A percentile compares a stretch with the other conserved stretches of the same genome.
Conservation (phyloP, 2,329 filamentous ascomycete genomes). For the Aspergillus caelatus region DNA sequence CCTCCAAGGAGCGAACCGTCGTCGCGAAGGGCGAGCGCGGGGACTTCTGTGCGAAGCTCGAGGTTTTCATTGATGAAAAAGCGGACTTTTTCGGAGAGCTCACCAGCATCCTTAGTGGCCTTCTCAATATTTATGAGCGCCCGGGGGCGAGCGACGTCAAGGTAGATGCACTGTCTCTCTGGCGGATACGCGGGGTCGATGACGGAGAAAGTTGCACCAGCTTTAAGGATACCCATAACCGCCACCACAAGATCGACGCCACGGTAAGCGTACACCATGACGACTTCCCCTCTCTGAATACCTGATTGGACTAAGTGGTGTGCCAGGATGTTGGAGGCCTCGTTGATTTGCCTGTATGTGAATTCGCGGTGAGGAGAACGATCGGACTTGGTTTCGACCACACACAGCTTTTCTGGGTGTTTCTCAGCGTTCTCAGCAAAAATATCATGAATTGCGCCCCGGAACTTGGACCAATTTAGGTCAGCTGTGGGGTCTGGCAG, state of each 20-base stretch:
- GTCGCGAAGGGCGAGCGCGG: slow-evolving; percentile 70
- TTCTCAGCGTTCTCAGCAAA: slow-evolving; percentile 57
- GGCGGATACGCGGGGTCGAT: slow-evolving; percentile 84
- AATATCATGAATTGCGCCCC: slow-evolving; percentile 48
- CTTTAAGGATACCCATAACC: slow-evolving; percentile 74
- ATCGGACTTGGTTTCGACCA: slow-evolving; percentile 63
- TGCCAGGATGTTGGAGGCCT: slow-evolving; percentile 78
- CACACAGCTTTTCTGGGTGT: slow-evolving; percentile 69
- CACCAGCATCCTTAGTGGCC: slow-evolving; percentile 69
- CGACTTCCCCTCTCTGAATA: slow-evolving; percentile 77
- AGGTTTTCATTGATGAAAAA: slow-evolving; percentile 75
- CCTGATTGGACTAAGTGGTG: slow-evolving; percentile 77
- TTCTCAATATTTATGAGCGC: slow-evolving; percentile 74
- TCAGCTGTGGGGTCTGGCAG: slow-evolving; percentile 48
- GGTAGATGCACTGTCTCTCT: slow-evolving; percentile 77
- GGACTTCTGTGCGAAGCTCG: slow-evolving; percentile 71
- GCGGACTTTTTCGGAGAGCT: slow-evolving; percentile 61
- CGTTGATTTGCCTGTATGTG: slow-evolving; percentile 83
- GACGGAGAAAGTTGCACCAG: slow-evolving; percentile 61
- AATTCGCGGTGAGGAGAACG: slow-evolving; percentile 66
- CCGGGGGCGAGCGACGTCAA: slow-evolving; percentile 76
- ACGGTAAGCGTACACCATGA: slow-evolving; percentile 89
- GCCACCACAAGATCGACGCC: slow-evolving; percentile 76
- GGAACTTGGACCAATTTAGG: slow-evolving; percentile 49
- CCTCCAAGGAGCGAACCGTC: slow-evolving; percentile 75